Conservation (phyloP, 495 filamentous ascomycete genomes). For the Hyaloscypha hepaticicola region DNA sequence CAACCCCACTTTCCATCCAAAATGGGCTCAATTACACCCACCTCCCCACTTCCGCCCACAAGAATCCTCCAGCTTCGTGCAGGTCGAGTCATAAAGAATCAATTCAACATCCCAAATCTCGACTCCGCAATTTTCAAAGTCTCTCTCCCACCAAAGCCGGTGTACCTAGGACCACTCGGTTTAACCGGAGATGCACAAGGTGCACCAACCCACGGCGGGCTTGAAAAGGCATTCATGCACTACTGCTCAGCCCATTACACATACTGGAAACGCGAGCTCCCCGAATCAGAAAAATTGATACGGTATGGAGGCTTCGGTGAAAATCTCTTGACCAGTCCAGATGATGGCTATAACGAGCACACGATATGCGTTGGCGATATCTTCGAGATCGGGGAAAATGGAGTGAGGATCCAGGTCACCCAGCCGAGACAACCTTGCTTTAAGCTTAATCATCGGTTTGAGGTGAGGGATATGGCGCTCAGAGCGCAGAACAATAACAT, state of each 20-base stretch:
- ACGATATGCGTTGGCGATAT: conserved; percentile 56
- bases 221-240: conserved; percentile 53
- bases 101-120: not conserved
- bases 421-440: conserved; percentile 52
- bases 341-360: conserved; percentile 51
- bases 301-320: conserved; percentile 52
- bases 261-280: conserved; percentile 41
- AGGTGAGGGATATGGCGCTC: conserved; percentile 50
- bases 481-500: conserved; percentile 44
- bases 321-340: conserved; percentile 47
- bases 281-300: conserved; percentile 39
- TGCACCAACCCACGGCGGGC: conserved; percentile 48
- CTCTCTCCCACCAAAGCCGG: conserved; percentile 21
- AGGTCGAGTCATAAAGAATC: not conserved
- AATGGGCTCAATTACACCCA: not conserved
- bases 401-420: conserved; percentile 37
- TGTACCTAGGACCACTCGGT: conserved; percentile 42
- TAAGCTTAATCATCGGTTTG: conserved; percentile 53
- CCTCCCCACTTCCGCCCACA: not conserved
- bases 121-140: not conserved
- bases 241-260: conserved; percentile 53
- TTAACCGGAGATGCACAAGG: conserved; percentile 54
- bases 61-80: not conserved
- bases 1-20: not conserved
- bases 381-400: conserved; percentile 43